A percentile compares a stretch with the other conserved stretches of the same genome.
Evolutionary conservation across 768 basidiomycete species (phyloP).

Genomic region (Leccinum olivaceopallidum): DNA sequence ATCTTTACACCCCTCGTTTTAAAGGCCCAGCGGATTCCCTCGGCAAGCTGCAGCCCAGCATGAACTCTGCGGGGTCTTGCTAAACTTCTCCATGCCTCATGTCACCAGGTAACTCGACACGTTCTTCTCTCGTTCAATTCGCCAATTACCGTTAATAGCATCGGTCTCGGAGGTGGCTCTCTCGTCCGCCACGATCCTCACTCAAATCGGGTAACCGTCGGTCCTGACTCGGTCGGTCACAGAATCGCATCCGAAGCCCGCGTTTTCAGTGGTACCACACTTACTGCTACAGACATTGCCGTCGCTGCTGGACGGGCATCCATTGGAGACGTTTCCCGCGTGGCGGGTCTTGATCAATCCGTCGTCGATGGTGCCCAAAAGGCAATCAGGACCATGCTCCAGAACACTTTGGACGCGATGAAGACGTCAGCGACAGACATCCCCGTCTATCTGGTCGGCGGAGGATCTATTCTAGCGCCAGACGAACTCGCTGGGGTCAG

Average conservation of each 20-base stretch:
- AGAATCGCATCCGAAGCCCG: slow-evolving; percentile 46
- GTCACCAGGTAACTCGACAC: slow-evolving; percentile 37
- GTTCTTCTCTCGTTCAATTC: slow-evolving; percentile 2
- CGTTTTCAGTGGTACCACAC: slow-evolving; percentile 54
- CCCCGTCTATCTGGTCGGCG: slow-evolving; percentile 63
- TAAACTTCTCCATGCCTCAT: slow-evolving; percentile 64
- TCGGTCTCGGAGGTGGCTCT: slow-evolving; percentile 68
- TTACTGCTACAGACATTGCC: slow-evolving; percentile 64
- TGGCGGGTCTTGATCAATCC: slow-evolving; percentile 25
- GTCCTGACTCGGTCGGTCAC: slow-evolving; percentile 68
- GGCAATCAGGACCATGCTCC: slow-evolving; percentile 42
- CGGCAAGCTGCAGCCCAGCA: slow-evolving; percentile 62
- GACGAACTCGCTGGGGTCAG: slow-evolving; percentile 50
- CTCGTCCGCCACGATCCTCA: slow-evolving; percentile 39
- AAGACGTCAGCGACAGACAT: slow-evolving; percentile 61
- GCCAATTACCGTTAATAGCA: slow-evolving; percentile 32
- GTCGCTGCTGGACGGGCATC: slow-evolving; percentile 41
- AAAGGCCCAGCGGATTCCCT: slow-evolving; percentile 55
- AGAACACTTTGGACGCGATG: slow-evolving; percentile 59
- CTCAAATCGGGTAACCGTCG: slow-evolving; percentile 47
- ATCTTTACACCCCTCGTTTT: slow-evolving; percentile 15
- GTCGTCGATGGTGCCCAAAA: slow-evolving; percentile 37
- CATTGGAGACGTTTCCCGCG: slow-evolving; percentile 30
- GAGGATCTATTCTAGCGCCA: slow-evolving; percentile 62
- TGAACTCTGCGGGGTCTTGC: slow-evolving; percentile 58